These are phyloP conservation scores for Cryptomeria japonica DNA, from an alignment of 75 land plant genomes.

Conservation along the genomic window DNA sequence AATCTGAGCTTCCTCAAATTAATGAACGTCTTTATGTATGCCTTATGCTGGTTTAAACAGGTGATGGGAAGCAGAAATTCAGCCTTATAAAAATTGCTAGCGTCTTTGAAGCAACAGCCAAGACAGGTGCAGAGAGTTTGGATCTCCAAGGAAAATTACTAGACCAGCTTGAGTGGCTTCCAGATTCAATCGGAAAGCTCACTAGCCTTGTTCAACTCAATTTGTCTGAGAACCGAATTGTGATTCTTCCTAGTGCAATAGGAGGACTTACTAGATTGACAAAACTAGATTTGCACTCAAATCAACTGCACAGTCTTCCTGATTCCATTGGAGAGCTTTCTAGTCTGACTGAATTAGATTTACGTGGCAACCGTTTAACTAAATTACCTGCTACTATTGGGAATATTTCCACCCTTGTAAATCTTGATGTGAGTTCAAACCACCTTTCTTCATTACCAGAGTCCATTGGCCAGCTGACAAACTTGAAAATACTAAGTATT, in stretches of 20 bases:
- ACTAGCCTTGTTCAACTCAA: constrained; percentile 27
- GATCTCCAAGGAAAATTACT: constrained; percentile 46
- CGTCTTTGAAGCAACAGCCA: constrained; percentile 39
- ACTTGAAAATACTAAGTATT: constrained; percentile 44
- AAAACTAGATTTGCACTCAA: constrained; percentile 55
- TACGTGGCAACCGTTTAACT: constrained; percentile 45
- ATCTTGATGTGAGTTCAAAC: constrained; percentile 62
- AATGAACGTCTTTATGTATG: not conserved
- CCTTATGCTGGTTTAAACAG: not conserved
- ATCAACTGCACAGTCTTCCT: constrained; percentile 54
- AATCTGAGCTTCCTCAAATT: not conserved
- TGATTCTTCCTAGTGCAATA: constrained; percentile 47
- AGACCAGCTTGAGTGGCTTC: constrained; percentile 63
- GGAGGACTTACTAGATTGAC: constrained; percentile 22
- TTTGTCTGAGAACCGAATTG: constrained; percentile 50
- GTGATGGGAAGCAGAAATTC: constrained; percentile 23
- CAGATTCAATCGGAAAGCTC: constrained; percentile 52
- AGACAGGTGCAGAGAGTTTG: constrained; percentile 32
- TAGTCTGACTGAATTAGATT: constrained; percentile 43
- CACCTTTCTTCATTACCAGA: constrained; percentile 50
- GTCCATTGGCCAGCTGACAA: constrained; percentile 51
- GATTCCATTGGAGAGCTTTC: constrained; percentile 65
- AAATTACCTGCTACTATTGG: constrained; percentile 63
- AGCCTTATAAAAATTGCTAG: constrained; percentile 46
- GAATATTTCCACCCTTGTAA: constrained; percentile 36